phyloP scores from a whole-genome alignment of 73 alveolate species.

The Paramecium primaurelia region DNA sequence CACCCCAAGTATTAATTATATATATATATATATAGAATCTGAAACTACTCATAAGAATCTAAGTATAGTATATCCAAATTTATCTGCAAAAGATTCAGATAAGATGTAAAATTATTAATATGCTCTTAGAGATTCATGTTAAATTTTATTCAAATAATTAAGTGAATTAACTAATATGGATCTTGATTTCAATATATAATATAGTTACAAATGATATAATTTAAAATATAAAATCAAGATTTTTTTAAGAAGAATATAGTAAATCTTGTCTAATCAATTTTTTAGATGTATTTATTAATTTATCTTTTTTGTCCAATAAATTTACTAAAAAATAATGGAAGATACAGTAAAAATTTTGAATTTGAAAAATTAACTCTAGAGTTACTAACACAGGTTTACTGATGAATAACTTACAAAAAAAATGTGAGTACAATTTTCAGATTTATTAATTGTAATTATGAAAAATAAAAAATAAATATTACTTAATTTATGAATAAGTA shows the following conservation, averaged over 20 bases:
- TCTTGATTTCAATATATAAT: slow-evolving; percentile 20
- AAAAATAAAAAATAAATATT: too few relatives aligned
- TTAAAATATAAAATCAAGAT: neutral
- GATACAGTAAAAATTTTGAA: too few relatives aligned
- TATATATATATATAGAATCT: neutral
- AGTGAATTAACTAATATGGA: slow-evolving; percentile 6
- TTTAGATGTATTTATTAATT: neutral
- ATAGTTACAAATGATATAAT: slow-evolving; percentile 22
- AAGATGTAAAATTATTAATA: neutral
- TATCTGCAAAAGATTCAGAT: neutral
- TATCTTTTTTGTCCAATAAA: neutral
- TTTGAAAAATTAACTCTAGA: neutral
- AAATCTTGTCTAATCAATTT: neutral
- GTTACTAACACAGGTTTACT: neutral
- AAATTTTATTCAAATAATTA: neutral
- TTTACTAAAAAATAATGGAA: neutral
- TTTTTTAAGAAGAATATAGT: neutral
- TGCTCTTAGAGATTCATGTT: neutral
- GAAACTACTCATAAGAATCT: neutral
- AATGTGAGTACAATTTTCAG: too few relatives aligned
- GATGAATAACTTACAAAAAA: too few relatives aligned
- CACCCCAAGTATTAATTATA: neutral
- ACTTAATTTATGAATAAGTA: neutral
- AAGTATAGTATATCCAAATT: slow-evolving; percentile 6
- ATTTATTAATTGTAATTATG: too few relatives aligned